A percentile compares a stretch with the other conserved stretches of the same genome.
These are phyloP conservation scores for Saccharomyces mikatae DNA, from an alignment of 805 yeast species.

Conservation along the genomic window DNA sequence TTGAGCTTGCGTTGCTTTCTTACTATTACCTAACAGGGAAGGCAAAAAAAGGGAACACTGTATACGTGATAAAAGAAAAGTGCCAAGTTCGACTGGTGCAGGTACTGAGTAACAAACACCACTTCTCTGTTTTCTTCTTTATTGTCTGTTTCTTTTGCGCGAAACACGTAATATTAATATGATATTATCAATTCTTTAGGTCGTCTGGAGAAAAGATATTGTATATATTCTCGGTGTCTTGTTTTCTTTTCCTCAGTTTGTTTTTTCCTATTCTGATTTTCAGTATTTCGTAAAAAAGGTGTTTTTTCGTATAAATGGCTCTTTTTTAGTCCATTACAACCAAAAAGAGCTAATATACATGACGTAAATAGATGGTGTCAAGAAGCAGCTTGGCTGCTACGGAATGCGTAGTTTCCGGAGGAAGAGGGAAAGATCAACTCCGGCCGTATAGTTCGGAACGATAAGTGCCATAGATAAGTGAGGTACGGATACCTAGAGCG, in stretches of 20 bases:
- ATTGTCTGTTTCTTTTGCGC: not conserved
- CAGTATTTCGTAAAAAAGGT: not conserved
- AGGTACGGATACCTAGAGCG: slow-evolving; percentile 2
- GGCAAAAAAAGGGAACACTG: not conserved
- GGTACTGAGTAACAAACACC: not conserved
- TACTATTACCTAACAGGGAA: not conserved
- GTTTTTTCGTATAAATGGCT: not conserved
- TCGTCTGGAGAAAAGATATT: not conserved
- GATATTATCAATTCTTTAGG: not conserved
- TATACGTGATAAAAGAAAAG: not conserved
- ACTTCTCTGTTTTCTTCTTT: not conserved
- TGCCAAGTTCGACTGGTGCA: not conserved
- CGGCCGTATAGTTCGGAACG: not conserved
- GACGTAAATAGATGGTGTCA: not conserved
- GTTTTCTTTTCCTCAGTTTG: not conserved
- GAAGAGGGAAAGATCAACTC: not conserved
- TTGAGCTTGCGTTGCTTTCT: not conserved
- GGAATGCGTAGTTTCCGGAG: not conserved
- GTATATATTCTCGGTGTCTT: not conserved
- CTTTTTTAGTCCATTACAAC: not conserved
- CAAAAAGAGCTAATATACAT: not conserved
- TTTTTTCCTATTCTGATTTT: not conserved
- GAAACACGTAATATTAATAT: not conserved
- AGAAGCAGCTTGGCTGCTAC: not conserved
- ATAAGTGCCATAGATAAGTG: not conserved